phyloP scores from a whole-genome alignment of 306 rosid genomes.

The Cicer judaicum region DNA sequence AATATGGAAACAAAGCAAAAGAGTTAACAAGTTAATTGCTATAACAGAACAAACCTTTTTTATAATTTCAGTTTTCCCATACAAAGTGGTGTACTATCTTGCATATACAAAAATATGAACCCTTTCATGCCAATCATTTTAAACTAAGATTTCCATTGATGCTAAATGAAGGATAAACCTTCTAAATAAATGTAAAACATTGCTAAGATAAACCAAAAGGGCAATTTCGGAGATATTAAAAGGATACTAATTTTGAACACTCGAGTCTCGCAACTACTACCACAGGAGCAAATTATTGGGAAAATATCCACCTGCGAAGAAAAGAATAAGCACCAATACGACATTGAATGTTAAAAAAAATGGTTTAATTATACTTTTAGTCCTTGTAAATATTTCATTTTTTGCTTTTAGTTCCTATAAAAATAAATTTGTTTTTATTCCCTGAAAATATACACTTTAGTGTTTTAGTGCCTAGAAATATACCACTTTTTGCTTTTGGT shows the following conservation, averaged over 20 bases:
- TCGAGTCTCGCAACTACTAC: conserved; percentile 77
- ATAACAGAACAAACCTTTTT: too few species aligned
- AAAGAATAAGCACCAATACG: conserved; percentile 23
- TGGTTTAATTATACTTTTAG: too few species aligned
- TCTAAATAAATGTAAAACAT: conserved; percentile 11
- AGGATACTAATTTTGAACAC: conserved; percentile 91
- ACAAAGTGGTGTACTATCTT: neutral
- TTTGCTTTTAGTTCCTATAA: too few species aligned
- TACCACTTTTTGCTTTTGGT: too few species aligned
- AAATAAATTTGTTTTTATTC: too few species aligned
- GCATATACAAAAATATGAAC: neutral
- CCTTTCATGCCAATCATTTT: too few species aligned
- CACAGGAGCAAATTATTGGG: conserved; percentile 82
- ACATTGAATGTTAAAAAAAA: neutral
- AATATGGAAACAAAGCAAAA: too few species aligned
- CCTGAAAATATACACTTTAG: too few species aligned
- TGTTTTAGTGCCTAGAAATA: too few species aligned
- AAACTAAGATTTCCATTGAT: neutral
- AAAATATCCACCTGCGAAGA: conserved; percentile 84
- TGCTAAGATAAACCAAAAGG: conserved; percentile 26
- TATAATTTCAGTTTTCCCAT: too few species aligned
- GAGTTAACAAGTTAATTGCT: too few species aligned
- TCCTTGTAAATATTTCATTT: too few species aligned
- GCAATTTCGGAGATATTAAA: conserved; percentile 14
- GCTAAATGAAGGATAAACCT: conserved; percentile 19